phyloP scores from a whole-genome alignment of 1,284 basidiomycete species.

The Tausonia pullulans region DNA sequence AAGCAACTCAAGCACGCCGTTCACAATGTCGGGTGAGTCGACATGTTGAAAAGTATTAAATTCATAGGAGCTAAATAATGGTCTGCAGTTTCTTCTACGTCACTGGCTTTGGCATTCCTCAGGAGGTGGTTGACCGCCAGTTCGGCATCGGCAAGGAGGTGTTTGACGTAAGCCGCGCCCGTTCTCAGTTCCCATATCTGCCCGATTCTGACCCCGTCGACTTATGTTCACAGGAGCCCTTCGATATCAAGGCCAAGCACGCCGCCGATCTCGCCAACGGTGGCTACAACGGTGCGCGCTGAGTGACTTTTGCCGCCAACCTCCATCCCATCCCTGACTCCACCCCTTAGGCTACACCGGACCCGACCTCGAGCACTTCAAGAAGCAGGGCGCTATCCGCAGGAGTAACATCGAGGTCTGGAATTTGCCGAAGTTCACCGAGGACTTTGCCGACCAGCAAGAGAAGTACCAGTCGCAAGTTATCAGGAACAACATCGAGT shows the following conservation, averaged over 20 bases:
- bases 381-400: neutral
- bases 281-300: slow-evolving; percentile 14
- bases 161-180: slow-evolving; percentile 29
- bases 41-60: no score
- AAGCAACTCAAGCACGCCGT: slow-evolving; percentile 10
- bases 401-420: slow-evolving; percentile 39
- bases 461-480: slow-evolving; percentile 24
- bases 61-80: no score
- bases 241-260: slow-evolving; percentile 51
- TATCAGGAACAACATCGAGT: slow-evolving; percentile 20
- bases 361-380: slow-evolving; percentile 8
- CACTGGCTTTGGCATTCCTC: slow-evolving; percentile 22
- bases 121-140: slow-evolving; percentile 27
- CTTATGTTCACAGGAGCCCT: slow-evolving; percentile 34
- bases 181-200: no score
- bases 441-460: slow-evolving; percentile 27
- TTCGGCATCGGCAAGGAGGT: slow-evolving; percentile 28
- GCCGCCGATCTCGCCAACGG: slow-evolving; percentile 42
- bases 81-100: slow-evolving; percentile 27
- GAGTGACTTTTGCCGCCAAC: no score
- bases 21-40: slow-evolving; percentile 13
- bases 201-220: no score
- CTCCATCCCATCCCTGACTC: no score
- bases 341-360: neutral
- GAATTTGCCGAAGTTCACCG: slow-evolving; percentile 40